Evolutionary conservation across 768 basidiomycete species (phyloP).

Genomic region (Trametes punicea): DNA sequence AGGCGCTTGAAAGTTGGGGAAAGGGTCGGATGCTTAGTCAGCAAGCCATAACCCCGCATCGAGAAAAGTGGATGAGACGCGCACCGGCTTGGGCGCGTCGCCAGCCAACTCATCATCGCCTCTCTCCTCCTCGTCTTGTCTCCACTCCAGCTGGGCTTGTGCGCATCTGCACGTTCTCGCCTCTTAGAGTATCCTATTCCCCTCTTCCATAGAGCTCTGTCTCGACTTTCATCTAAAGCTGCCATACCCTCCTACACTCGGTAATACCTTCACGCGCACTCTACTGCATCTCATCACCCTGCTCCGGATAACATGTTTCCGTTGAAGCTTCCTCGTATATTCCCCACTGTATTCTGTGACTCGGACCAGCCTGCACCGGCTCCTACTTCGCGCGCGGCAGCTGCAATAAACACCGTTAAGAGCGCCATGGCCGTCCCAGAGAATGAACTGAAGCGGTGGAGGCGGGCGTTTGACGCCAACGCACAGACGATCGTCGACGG

Average conservation of each 20-base stretch:
- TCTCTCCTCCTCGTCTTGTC: neutral
- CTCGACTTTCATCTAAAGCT: conserved; percentile 18
- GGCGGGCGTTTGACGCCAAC: conserved; percentile 79
- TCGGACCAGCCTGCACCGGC: conserved; percentile 38
- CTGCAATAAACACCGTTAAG: conserved; percentile 61
- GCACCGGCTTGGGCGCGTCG: conserved; percentile 7
- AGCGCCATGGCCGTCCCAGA: conserved; percentile 71
- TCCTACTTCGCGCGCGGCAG: conserved; percentile 41
- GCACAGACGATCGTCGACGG: conserved; percentile 69
- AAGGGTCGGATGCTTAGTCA: conserved; percentile 23
- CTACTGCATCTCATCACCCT: neutral
- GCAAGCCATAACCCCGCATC: conserved; percentile 25
- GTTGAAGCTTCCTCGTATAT: conserved; percentile 37
- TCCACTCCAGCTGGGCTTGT: conserved; percentile 2
- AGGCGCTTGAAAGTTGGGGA: conserved; percentile 7
- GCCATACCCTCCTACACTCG: conserved; percentile 21
- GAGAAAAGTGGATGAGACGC: conserved; percentile 14
- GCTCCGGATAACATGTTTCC: conserved; percentile 21
- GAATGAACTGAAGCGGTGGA: conserved; percentile 85
- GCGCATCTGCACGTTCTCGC: neutral
- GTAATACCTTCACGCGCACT: conserved; percentile 14
- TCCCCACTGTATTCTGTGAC: conserved; percentile 57
- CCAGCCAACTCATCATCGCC: conserved; percentile 20
- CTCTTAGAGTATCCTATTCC: conserved; percentile 27
- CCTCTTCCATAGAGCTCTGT: conserved; percentile 21